Percentiles rank a stretch among this genome's conserved stretches.
Conservation (phyloP, 2,329 filamentous ascomycete species). For the Colletotrichum siamense region DNA sequence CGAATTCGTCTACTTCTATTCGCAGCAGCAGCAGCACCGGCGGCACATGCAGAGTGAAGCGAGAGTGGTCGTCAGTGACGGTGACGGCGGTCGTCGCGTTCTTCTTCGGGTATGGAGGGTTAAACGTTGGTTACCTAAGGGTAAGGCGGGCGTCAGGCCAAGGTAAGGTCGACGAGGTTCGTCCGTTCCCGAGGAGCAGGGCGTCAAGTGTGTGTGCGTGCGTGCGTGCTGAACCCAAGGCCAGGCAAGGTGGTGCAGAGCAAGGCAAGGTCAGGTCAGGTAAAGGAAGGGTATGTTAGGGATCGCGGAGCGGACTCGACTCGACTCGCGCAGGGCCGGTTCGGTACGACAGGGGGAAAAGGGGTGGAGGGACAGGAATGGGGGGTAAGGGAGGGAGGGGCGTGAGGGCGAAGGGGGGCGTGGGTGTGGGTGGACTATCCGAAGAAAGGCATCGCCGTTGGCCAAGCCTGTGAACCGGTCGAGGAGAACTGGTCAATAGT, state of each 20-base stretch:
- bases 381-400: background rate
- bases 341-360: background rate
- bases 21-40: background rate
- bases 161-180: background rate
- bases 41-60: background rate
- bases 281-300: slow-evolving; percentile 13
- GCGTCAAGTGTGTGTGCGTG: background rate
- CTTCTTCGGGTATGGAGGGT: slow-evolving; percentile 2
- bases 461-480: background rate
- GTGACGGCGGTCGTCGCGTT: background rate
- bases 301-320: slow-evolving; percentile 3
- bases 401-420: background rate
- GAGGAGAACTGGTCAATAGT: background rate
- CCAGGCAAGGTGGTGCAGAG: background rate
- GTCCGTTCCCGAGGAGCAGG: background rate
- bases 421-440: background rate
- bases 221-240: background rate
- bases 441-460: background rate
- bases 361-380: background rate
- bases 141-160: background rate
- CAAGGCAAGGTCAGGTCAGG: background rate
- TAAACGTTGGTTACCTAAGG: background rate
- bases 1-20: slow-evolving; percentile 1
- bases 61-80: background rate
- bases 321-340: slow-evolving; percentile 3